Conservation (phyloP, 2,329 filamentous ascomycete species). For the Exophiala phaeomuriformis region DNA sequence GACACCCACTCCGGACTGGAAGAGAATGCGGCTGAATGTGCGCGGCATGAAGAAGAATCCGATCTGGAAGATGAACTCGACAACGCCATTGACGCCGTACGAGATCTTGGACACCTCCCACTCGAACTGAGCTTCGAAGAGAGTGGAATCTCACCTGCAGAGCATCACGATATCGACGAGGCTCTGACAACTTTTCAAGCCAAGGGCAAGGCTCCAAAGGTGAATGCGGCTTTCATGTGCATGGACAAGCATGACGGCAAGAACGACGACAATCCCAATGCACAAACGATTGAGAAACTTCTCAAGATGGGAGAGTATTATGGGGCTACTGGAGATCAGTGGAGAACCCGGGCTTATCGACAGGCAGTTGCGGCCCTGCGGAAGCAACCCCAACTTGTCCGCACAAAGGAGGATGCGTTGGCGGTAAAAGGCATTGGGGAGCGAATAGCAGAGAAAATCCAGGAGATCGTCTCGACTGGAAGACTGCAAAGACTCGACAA, state of each 20-base stretch:
- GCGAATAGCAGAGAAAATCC: slow-evolving; percentile 74
- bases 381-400: slow-evolving; percentile 57
- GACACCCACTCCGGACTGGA: not conserved
- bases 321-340: slow-evolving; percentile 64
- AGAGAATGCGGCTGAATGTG: not conserved
- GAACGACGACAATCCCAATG: slow-evolving; percentile 59
- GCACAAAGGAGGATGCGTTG: slow-evolving; percentile 61
- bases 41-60: slow-evolving; percentile 36
- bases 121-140: slow-evolving; percentile 4
- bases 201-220: slow-evolving; percentile 1
- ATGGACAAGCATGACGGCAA: slow-evolving; percentile 50
- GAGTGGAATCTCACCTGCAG: not conserved
- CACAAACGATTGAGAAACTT: slow-evolving; percentile 65
- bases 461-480: slow-evolving; percentile 75
- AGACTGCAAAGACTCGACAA: slow-evolving; percentile 64
- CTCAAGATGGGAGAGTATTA: slow-evolving; percentile 76
- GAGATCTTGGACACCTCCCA: not conserved
- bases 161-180: not conserved
- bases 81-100: slow-evolving; percentile 25
- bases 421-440: slow-evolving; percentile 61
- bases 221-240: slow-evolving; percentile 47
- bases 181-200: not conserved
- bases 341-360: slow-evolving; percentile 68
- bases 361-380: slow-evolving; percentile 67
- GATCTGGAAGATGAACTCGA: slow-evolving; percentile 28